Evolutionary conservation across 1,284 basidiomycete genomes (phyloP).

Genomic region (Puccinia horiana): DNA sequence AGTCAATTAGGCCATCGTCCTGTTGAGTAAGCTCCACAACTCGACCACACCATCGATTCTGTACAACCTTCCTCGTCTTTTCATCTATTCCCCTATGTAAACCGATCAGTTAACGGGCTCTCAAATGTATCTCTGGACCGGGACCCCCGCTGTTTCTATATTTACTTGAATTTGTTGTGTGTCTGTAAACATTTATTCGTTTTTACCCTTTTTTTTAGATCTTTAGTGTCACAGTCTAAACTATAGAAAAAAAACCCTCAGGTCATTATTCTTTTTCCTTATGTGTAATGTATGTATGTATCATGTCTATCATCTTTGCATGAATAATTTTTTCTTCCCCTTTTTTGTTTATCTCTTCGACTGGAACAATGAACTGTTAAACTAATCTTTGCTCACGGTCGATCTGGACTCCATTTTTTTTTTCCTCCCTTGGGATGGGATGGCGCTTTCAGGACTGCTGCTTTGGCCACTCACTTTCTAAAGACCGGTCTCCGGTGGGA

Average conservation of each 20-base stretch:
- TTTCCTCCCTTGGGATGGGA: conserved; percentile 1
- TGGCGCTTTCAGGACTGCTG: no score
- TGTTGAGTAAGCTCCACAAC: background rate
- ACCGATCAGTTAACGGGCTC: background rate
- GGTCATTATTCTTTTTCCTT: background rate
- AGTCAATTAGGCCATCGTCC: conserved; percentile 61
- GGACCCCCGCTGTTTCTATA: background rate
- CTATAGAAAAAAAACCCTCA: background rate
- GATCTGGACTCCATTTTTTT: background rate
- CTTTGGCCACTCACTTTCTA: no score
- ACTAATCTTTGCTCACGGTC: background rate
- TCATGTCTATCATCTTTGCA: background rate
- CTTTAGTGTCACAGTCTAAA: background rate
- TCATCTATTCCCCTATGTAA: background rate
- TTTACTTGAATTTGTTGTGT: background rate
- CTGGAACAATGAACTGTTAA: background rate
- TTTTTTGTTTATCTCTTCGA: background rate
- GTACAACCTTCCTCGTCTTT: background rate
- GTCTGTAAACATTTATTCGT: background rate
- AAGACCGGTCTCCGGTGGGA: no score
- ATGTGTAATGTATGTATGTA: background rate
- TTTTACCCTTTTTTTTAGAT: background rate
- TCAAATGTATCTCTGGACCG: background rate
- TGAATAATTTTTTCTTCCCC: no score
- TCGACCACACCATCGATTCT: background rate